Evolutionary conservation across 192 early-diverging fungal species (phyloP).

Genomic region (Entomortierella beljakovae): DNA sequence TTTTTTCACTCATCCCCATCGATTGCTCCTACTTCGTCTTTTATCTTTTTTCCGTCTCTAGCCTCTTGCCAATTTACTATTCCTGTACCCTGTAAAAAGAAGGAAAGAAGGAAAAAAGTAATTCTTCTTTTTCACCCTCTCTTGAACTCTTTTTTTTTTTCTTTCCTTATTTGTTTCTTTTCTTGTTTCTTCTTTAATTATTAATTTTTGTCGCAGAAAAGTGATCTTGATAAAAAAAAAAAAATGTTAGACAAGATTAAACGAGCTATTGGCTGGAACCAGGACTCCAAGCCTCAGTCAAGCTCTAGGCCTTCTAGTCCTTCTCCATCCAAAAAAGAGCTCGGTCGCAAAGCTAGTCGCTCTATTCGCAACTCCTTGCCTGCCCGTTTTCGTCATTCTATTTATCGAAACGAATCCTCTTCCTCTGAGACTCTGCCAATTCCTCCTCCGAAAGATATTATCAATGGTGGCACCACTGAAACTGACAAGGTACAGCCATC

Average conservation of each 20-base stretch:
- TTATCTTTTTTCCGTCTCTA: no score
- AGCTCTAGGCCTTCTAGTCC: conserved; percentile 2
- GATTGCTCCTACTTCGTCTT: not conserved
- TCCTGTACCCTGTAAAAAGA: no score
- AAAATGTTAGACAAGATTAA: conserved; percentile 54
- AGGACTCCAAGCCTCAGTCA: conserved; percentile 16
- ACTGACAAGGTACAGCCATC: not conserved
- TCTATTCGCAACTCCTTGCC: conserved; percentile 36
- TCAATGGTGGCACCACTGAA: not conserved
- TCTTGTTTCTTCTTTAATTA: not conserved
- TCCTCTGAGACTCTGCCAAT: conserved; percentile 34
- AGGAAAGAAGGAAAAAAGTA: no score
- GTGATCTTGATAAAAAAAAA: no score
- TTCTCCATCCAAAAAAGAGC: not conserved
- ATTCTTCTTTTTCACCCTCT: no score
- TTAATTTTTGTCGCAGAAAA: no score
- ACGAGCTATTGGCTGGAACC: conserved; percentile 43
- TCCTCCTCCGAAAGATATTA: conserved; percentile 11
- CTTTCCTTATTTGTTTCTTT: not conserved
- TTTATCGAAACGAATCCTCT: conserved; percentile 14
- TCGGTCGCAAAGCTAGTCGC: conserved; percentile 4
- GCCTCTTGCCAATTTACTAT: not conserved
- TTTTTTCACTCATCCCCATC: not conserved
- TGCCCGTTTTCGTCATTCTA: conserved; percentile 26
- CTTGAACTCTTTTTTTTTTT: not conserved